Evolutionary conservation across 75 land plant genomes (phyloP).

Genomic region (Selaginella moellendorffii): DNA sequence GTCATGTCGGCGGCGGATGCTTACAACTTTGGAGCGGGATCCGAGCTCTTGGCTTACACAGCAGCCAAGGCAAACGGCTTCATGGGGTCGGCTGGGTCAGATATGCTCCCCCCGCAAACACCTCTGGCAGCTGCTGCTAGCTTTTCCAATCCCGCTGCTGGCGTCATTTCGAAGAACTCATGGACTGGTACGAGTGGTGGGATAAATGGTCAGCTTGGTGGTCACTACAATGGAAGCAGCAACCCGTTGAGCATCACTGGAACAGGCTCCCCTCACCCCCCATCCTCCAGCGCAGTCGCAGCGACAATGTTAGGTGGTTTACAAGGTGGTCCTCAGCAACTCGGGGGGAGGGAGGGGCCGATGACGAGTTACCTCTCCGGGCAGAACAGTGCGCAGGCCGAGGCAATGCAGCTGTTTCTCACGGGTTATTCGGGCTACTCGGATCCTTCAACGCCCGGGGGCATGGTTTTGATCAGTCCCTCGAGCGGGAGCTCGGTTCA

Average conservation of each 20-base stretch:
- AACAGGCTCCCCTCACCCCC: background rate
- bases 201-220: slow-evolving; percentile 1
- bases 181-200: slow-evolving; percentile 19
- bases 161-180: slow-evolving; percentile 5
- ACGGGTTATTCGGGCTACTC: slow-evolving; percentile 14
- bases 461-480: slow-evolving; percentile 4
- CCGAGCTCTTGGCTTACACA: slow-evolving; percentile 11
- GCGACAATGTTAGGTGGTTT: background rate
- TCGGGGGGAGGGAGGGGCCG: background rate
- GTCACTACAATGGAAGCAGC: background rate
- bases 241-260: slow-evolving; percentile 11
- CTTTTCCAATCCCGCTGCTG: background rate
- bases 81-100: slow-evolving; percentile 1
- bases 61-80: background rate
- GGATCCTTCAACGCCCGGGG: slow-evolving; percentile 8
- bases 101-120: slow-evolving; percentile 2
- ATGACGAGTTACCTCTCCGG: slow-evolving; percentile 3
- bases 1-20: slow-evolving; percentile 8
- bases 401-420: slow-evolving; percentile 23
- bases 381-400: slow-evolving; percentile 10
- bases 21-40: slow-evolving; percentile 7
- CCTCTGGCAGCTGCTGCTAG: slow-evolving; percentile 3
- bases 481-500: background rate
- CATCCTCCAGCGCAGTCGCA: background rate
- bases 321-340: background rate